These are phyloP conservation scores for Suhomyces sp. DNA, from an alignment of 805 yeast genomes.

Conservation along the genomic window DNA sequence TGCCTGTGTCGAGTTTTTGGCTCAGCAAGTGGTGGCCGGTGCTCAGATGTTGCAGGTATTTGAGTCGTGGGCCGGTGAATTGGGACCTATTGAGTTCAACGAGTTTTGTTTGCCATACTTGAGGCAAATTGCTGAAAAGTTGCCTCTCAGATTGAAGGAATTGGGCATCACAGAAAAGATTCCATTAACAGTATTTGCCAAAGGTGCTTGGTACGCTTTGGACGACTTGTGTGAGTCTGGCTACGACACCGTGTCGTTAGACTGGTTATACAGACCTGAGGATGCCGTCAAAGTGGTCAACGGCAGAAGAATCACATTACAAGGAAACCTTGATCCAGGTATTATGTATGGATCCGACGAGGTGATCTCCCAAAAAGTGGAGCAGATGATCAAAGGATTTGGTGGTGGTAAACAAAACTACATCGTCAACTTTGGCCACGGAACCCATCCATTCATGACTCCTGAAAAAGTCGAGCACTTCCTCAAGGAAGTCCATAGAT, in stretches of 20 bases:
- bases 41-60: constrained; percentile 97
- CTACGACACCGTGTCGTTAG: constrained; percentile 86
- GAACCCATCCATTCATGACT: constrained; percentile 96
- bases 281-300: constrained; percentile 75
- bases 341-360: constrained; percentile 87
- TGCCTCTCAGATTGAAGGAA: constrained; percentile 68
- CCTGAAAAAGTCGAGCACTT: constrained; percentile 86
- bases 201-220: constrained; percentile 96
- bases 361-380: constrained; percentile 73
- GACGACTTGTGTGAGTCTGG: constrained; percentile 79
- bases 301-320: constrained; percentile 75
- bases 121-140: constrained; percentile 63
- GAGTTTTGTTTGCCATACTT: constrained; percentile 89
- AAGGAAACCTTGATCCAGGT: constrained; percentile 97
- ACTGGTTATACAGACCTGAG: constrained; percentile 84
- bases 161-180: constrained; percentile 67
- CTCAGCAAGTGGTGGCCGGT: constrained; percentile 94
- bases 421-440: constrained; percentile 95
- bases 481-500: constrained; percentile 80
- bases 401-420: constrained; percentile 93
- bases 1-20: constrained; percentile 87
- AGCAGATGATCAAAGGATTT: constrained; percentile 83
- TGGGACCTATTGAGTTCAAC: constrained; percentile 83
- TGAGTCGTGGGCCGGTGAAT: constrained; percentile 97
- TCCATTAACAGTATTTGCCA: constrained; percentile 89